Base-by-base conservation (phyloP, 2,329 filamentous ascomycete genomes). In the Plenodomus lindquistii region DNA sequence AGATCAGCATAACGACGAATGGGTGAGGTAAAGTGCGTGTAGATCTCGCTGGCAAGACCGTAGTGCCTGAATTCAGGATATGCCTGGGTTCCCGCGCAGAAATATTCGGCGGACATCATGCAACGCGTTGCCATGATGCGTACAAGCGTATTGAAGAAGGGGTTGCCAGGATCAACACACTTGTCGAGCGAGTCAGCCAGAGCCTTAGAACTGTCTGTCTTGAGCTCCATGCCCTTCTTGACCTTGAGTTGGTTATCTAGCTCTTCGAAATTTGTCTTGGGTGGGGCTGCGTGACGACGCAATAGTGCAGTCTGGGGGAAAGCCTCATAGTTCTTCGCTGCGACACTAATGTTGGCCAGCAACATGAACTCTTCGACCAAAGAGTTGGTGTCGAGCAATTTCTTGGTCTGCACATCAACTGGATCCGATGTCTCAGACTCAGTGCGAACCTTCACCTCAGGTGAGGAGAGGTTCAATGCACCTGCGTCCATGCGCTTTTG, bases 61-160 rank as follows among this genome's bases (percentile, higher is more conserved):
- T 99, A 99, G 76, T 99, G 95, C 43, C 91, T 85, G 81, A 96
- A 99, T 70, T 97, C 94, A 0, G 91, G 88, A 71, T 94, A 93
- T 0, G 92, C 85, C 71, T 97, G 91, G 6, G 91, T 92, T 51
- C 94, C 94, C 0, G 93, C 89, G 75, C 89, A 94, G 75, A 99
- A 99, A 76, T 99, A 99, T 75, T 99, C 94, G 54, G 94, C 94
- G 44, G 91, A 94, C 81, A 96, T 96, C 94, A 99, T 99, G 82
- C 94, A 99, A 18, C 94, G 87, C 8, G 94, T 99, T 9, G 94
- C 94, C 78, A 99, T 89, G 75, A 99, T 96, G 69, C 94, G 90
- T 61, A 99, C 87, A 19, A 99, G 85, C 2, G 93, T 99, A 81
- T 99, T 99, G 83, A 99, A 97, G 79, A 97, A 99, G 21, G 93